Evolutionary conservation across 805 yeast species (phyloP).

Genomic region (Metschnikowia vanudenii): DNA sequence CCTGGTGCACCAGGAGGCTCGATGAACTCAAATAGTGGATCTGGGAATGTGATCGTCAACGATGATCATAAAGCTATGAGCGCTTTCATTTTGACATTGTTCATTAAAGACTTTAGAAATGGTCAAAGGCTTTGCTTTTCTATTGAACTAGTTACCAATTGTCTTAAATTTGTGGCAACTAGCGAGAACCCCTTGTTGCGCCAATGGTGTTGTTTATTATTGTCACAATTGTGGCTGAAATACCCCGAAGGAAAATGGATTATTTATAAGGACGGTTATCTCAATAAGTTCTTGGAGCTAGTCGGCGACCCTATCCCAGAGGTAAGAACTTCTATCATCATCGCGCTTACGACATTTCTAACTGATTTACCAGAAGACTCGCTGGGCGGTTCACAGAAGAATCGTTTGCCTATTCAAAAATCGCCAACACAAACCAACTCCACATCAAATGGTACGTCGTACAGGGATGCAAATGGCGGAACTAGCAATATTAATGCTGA

Average conservation of each 20-base stretch:
- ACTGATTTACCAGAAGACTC: constrained; percentile 41
- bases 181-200: constrained; percentile 83
- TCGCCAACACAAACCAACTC: constrained; percentile 17
- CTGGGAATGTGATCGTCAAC: constrained; percentile 43
- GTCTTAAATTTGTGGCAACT: constrained; percentile 61
- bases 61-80: constrained; percentile 95
- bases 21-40: constrained; percentile 17
- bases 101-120: constrained; percentile 72
- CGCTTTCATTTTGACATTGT: constrained; percentile 82
- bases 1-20: constrained; percentile 33
- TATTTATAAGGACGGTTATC: constrained; percentile 60
- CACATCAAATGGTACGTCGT: constrained; percentile 10
- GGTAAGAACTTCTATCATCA: constrained; percentile 79
- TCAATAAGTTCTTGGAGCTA: constrained; percentile 53
- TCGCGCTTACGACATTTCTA: constrained; percentile 68
- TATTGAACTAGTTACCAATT: constrained; percentile 65
- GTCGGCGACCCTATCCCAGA: constrained; percentile 92
- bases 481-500: constrained; percentile 26
- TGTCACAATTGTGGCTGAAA: constrained; percentile 72
- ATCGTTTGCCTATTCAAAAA: constrained; percentile 9
- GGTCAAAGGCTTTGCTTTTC: constrained; percentile 83
- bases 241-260: constrained; percentile 75
- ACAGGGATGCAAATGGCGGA: constrained; percentile 6
- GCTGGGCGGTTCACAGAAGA: constrained; percentile 19
- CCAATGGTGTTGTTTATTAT: constrained; percentile 85